Percentiles rank a stretch among this genome's conserved stretches.
phyloP scores from a whole-genome alignment of 345 rosid genomes.

The Firmiana major region DNA sequence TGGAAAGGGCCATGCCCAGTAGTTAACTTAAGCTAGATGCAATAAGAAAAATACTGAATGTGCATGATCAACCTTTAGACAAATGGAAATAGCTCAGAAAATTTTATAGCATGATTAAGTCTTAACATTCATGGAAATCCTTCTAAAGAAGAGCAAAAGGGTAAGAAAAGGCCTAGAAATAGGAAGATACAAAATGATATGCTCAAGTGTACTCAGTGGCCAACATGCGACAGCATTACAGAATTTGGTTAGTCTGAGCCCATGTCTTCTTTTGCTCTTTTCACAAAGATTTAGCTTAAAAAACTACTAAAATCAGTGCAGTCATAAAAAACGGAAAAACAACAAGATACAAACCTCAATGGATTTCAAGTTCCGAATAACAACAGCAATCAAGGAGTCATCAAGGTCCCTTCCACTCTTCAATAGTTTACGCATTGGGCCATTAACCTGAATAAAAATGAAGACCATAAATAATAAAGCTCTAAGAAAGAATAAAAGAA shows the following conservation, averaged over 20 bases:
- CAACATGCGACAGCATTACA: neutral
- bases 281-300: slow-evolving; percentile 4
- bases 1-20: neutral
- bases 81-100: neutral
- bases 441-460: slow-evolving; percentile 54
- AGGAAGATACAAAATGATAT: neutral
- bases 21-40: neutral
- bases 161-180: neutral
- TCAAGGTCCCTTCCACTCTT: slow-evolving; percentile 72
- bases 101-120: neutral
- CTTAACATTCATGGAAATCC: neutral
- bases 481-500: slow-evolving; percentile 3
- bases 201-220: neutral
- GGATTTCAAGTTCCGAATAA: slow-evolving; percentile 77
- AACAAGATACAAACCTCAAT: slow-evolving; percentile 54
- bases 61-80: neutral
- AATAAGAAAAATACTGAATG: neutral
- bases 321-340: slow-evolving; percentile 7
- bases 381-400: slow-evolving; percentile 57
- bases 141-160: neutral
- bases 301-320: slow-evolving; percentile 9
- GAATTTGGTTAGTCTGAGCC: slow-evolving; percentile 8
- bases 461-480: slow-evolving; percentile 22
- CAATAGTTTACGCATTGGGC: slow-evolving; percentile 51
- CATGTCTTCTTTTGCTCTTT: neutral